phyloP scores from a whole-genome alignment of 2,329 filamentous ascomycete species.

The Pyrenochaeta sp. region DNA sequence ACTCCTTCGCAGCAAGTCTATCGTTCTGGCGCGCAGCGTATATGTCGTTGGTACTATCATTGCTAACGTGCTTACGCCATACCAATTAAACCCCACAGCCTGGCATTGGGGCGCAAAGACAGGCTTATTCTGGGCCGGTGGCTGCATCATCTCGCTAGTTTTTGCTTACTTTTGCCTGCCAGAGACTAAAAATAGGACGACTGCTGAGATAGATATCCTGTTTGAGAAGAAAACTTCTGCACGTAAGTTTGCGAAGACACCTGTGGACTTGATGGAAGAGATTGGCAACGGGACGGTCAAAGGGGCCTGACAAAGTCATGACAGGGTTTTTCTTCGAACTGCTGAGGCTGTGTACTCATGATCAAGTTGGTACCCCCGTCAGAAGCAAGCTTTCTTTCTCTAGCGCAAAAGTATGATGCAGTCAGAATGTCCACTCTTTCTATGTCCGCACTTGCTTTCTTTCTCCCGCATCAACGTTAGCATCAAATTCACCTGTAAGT shows the following conservation, averaged over 20 bases:
- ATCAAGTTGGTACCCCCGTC: no score
- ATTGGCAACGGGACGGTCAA: no score
- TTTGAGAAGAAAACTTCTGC: conserved; percentile 65
- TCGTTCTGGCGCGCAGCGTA: conserved; percentile 80
- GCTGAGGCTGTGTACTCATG: no score
- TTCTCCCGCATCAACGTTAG: no score
- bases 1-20: conserved; percentile 84
- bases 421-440: no score
- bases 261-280: no score
- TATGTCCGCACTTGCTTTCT: no score
- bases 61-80: conserved; percentile 79
- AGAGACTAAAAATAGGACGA: conserved; percentile 78
- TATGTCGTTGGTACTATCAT: conserved; percentile 80
- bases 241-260: conserved; percentile 15
- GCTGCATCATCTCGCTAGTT: conserved; percentile 76
- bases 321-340: no score
- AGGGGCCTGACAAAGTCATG: no score
- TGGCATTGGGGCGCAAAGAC: conserved; percentile 88
- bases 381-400: no score
- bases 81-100: conserved; percentile 52
- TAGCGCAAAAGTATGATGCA: no score
- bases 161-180: conserved; percentile 82
- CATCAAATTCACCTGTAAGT: no score
- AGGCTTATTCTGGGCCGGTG: conserved; percentile 84
- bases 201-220: conserved; percentile 81